Conservation (phyloP, 768 basidiomycete genomes). For the Tephrocybe sp. region DNA sequence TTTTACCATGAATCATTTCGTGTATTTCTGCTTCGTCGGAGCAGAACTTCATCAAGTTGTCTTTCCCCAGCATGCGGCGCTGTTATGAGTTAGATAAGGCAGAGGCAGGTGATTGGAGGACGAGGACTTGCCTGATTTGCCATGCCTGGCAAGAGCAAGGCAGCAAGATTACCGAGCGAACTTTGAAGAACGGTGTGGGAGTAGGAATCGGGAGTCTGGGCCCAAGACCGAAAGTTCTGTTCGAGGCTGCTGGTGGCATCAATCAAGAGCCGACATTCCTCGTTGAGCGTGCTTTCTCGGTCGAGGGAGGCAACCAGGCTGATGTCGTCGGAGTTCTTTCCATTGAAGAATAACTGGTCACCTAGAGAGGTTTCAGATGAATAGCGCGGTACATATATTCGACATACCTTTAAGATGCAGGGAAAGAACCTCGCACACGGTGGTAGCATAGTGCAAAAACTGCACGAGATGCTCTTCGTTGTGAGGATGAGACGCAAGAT, state of each 20-base stretch:
- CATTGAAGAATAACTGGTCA: constrained; percentile 26
- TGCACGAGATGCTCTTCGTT: constrained; percentile 13
- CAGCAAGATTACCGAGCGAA: constrained; percentile 1
- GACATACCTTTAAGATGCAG: constrained; percentile 24
- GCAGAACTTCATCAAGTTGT: constrained; percentile 15
- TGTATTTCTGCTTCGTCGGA: constrained; percentile 16
- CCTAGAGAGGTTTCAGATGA: constrained; percentile 9
- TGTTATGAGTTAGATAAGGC: constrained; percentile 2
- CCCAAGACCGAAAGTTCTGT: constrained; percentile 1
- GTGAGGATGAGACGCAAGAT: constrained; percentile 16
- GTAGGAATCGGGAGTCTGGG: constrained; percentile 8
- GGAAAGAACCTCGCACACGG: constrained; percentile 21
- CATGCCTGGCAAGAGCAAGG: constrained; percentile 8
- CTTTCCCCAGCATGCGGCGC: constrained; percentile 17
- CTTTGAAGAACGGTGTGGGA: neutral
- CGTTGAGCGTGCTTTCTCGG: neutral
- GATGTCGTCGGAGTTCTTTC: constrained; percentile 6
- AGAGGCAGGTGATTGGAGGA: neutral
- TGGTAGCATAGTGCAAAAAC: constrained; percentile 24
- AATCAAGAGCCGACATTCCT: neutral
- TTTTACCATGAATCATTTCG: constrained; percentile 22
- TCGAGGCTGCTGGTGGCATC: neutral
- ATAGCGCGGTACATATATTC: too few relatives aligned
- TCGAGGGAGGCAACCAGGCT: constrained; percentile 16
- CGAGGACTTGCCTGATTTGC: constrained; percentile 17